Conservation (phyloP, 768 basidiomycete genomes). For the Lactarius trivialis region DNA sequence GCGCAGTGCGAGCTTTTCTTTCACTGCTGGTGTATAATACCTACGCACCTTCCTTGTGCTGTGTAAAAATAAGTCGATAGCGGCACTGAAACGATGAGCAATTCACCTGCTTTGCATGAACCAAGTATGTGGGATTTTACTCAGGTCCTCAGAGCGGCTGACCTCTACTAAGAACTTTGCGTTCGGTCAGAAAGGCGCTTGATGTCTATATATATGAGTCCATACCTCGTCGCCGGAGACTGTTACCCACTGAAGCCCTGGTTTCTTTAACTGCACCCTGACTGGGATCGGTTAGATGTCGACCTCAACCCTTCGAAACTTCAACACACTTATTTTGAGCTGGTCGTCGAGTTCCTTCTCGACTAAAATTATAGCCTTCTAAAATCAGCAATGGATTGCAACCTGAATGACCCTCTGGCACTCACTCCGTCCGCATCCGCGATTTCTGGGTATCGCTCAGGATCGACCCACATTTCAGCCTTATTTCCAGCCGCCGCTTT, state of each 20-base stretch:
- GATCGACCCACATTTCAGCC: slow-evolving; percentile 60
- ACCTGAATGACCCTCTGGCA: not conserved
- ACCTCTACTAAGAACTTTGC: slow-evolving; percentile 74
- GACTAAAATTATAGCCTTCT: slow-evolving; percentile 57
- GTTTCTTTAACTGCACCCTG: slow-evolving; percentile 64
- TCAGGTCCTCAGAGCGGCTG: slow-evolving; percentile 45
- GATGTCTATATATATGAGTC: not conserved
- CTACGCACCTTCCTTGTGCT: slow-evolving; percentile 70
- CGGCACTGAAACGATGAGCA: not conserved
- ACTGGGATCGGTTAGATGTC: slow-evolving; percentile 36
- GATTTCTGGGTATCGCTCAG: slow-evolving; percentile 47
- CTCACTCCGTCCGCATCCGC: slow-evolving; percentile 53
- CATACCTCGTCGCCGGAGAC: slow-evolving; percentile 66
- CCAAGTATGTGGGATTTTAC: slow-evolving; percentile 49
- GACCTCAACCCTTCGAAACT: slow-evolving; percentile 1
- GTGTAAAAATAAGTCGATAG: slow-evolving; percentile 8
- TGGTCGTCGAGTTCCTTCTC: slow-evolving; percentile 71
- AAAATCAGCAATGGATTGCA: not conserved
- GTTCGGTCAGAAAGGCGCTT: not conserved
- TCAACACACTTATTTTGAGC: slow-evolving; percentile 51
- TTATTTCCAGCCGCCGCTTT: slow-evolving; percentile 62
- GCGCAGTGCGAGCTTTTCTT: slow-evolving; percentile 56
- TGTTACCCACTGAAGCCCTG: slow-evolving; percentile 63
- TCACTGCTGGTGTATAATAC: slow-evolving; percentile 69
- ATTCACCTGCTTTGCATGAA: slow-evolving; percentile 55